A percentile compares a stretch with the other conserved stretches of the same genome.
Evolutionary conservation across 2,329 filamentous ascomycete genomes (phyloP).

Genomic region (Ascochyta pisi): DNA sequence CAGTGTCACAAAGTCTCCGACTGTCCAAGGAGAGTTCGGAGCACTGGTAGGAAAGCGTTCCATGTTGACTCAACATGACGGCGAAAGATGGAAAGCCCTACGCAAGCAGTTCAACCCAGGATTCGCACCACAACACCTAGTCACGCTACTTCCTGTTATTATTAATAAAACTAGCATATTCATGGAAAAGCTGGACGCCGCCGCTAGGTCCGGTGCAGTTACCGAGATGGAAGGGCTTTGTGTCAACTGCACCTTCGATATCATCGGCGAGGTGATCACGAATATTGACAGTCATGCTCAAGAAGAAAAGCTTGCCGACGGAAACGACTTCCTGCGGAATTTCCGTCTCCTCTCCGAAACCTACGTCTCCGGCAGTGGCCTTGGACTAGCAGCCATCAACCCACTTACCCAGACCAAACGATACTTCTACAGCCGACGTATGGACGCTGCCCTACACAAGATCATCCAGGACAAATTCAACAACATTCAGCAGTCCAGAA

Average conservation of each 20-base stretch:
- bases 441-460: conserved; percentile 37
- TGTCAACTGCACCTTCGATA: conserved; percentile 45
- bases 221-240: conserved; percentile 42
- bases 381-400: conserved; percentile 34
- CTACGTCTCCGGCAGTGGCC: conserved; percentile 28
- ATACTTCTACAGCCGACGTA: conserved; percentile 29
- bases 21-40: conserved; percentile 27
- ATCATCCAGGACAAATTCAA: conserved; percentile 36
- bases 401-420: conserved; percentile 25
- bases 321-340: conserved; percentile 35
- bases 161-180: conserved; percentile 46
- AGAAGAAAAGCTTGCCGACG: conserved; percentile 21
- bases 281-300: conserved; percentile 41
- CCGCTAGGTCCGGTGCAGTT: conserved; percentile 31
- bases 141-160: conserved; percentile 44
- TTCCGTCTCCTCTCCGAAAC: conserved; percentile 30
- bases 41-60: conserved; percentile 38
- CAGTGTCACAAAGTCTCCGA: conserved; percentile 45
- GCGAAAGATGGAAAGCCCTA: conserved; percentile 45
- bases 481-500: conserved; percentile 29
- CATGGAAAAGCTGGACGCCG: conserved; percentile 37
- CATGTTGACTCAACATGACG: conserved; percentile 33
- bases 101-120: conserved; percentile 48
- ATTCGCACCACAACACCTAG: conserved; percentile 47
- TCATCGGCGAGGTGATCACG: conserved; percentile 44